A percentile compares a stretch with the other conserved stretches of the same genome.
Evolutionary conservation across 345 rosid genomes (phyloP).

Genomic region (Ceriops tagal): DNA sequence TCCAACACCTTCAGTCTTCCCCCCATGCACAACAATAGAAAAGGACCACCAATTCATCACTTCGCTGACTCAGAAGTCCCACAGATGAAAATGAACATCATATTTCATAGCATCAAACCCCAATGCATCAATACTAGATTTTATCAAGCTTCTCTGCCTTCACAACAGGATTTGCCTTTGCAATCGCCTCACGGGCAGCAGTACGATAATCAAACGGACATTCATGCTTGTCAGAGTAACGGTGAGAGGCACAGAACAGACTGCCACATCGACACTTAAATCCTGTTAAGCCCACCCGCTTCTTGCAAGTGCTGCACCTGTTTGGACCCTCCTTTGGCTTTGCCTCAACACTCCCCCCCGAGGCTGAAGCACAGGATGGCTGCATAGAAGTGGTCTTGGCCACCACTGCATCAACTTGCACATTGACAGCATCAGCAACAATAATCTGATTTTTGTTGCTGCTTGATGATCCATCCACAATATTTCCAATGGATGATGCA

Average conservation of each 20-base stretch:
- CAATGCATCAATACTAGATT: slow-evolving; percentile 37
- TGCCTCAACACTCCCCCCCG: slow-evolving; percentile 36
- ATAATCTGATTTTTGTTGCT: slow-evolving; percentile 34
- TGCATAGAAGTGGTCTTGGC: slow-evolving; percentile 33
- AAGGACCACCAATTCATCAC: slow-evolving; percentile 32
- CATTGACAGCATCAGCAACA: slow-evolving; percentile 38
- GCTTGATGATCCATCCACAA: slow-evolving; percentile 52
- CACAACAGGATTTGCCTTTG: slow-evolving; percentile 57
- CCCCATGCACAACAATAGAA: slow-evolving; percentile 32
- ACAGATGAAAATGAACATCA: slow-evolving; percentile 24
- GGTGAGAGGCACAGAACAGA: slow-evolving; percentile 61
- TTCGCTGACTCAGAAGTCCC: slow-evolving; percentile 31
- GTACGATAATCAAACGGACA: slow-evolving; percentile 60
- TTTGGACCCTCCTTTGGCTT: slow-evolving; percentile 72
- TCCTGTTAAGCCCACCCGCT: slow-evolving; percentile 64
- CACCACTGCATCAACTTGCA: slow-evolving; percentile 42
- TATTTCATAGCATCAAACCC: slow-evolving; percentile 17
- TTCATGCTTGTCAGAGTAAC: slow-evolving; percentile 66
- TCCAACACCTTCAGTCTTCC: slow-evolving; percentile 26
- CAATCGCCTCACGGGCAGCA: slow-evolving; percentile 52
- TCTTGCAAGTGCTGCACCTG: slow-evolving; percentile 52
- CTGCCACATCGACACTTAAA: slow-evolving; percentile 63
- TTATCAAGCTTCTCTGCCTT: slow-evolving; percentile 74
- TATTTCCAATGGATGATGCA: slow-evolving; percentile 54
- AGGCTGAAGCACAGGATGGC: slow-evolving; percentile 33